These are phyloP conservation scores for Penicillium crustosum DNA, from an alignment of 2,329 filamentous ascomycete genomes.

Conservation along the genomic window DNA sequence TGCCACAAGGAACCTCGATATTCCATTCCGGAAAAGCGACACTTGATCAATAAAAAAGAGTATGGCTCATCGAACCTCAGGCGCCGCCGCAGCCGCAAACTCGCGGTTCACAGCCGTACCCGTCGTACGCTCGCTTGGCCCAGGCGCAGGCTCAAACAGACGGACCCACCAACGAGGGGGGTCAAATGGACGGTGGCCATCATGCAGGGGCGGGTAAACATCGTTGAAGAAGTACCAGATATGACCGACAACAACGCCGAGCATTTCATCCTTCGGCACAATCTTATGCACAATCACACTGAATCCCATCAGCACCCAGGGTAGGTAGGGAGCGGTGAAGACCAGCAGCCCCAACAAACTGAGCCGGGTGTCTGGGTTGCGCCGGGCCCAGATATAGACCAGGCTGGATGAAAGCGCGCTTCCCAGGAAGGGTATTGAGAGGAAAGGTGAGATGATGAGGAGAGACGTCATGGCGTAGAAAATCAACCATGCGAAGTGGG, in stretches of 20 bases:
- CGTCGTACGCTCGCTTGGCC: slow-evolving; percentile 17
- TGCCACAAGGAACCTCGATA: background rate
- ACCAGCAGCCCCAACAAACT: slow-evolving; percentile 86
- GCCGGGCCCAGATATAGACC: slow-evolving; percentile 96
- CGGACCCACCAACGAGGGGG: slow-evolving; percentile 88
- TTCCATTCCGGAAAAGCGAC: background rate
- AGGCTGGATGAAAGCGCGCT: slow-evolving; percentile 87
- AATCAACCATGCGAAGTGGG: slow-evolving; percentile 92
- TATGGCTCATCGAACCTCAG: slow-evolving; percentile 32
- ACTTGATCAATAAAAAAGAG: background rate
- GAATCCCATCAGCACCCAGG: slow-evolving; percentile 93
- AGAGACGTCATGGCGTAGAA: slow-evolving; percentile 80
- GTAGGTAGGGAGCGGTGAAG: slow-evolving; percentile 90
- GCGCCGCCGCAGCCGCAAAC: slow-evolving; percentile 36
- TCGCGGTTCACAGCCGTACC: slow-evolving; percentile 32
- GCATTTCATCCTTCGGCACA: slow-evolving; percentile 92
- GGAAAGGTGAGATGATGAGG: slow-evolving; percentile 77
- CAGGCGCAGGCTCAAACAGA: slow-evolving; percentile 61
- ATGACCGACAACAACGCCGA: slow-evolving; percentile 91
- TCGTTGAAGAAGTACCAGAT: slow-evolving; percentile 98
- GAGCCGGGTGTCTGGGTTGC: slow-evolving; percentile 87
- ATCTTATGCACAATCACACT: slow-evolving; percentile 86
- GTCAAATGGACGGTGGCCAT: slow-evolving; percentile 79
- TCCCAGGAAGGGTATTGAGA: slow-evolving; percentile 92
- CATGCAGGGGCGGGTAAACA: slow-evolving; percentile 88